Evolutionary conservation across 2,329 filamentous ascomycete species (phyloP).

Genomic region (Leptographium procerum): DNA sequence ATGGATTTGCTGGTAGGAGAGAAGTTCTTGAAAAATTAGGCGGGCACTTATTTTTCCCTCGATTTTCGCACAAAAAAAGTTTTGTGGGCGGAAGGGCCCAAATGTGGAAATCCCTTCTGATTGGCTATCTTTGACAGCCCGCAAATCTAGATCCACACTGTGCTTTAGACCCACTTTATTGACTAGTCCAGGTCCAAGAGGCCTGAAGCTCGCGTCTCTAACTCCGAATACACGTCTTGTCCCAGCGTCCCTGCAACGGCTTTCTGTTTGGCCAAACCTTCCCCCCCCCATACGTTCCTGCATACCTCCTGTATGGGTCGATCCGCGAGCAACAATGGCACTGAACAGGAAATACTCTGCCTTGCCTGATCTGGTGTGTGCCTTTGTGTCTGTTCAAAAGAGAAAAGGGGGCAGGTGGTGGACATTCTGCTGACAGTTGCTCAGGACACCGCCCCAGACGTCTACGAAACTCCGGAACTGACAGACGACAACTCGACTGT

Average conservation of each 20-base stretch:
- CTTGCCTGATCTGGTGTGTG: constrained; percentile 61
- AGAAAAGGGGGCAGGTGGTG: constrained; percentile 5
- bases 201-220: neutral
- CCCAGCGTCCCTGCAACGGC: neutral
- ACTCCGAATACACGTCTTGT: neutral
- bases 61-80: constrained; percentile 4
- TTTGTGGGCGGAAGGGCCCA: constrained; percentile 4
- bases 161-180: neutral
- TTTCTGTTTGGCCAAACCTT: neutral
- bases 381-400: neutral
- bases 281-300: neutral
- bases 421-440: constrained; percentile 11
- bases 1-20: constrained; percentile 1
- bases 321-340: constrained; percentile 41
- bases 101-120: neutral
- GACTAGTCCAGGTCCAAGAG: neutral
- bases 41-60: neutral
- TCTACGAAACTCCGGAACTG: constrained; percentile 91
- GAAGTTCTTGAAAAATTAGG: neutral
- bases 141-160: neutral
- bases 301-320: neutral
- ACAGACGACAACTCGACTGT: constrained; percentile 82
- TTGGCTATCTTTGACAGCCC: neutral
- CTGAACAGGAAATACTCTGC: constrained; percentile 73
- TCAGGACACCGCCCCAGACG: constrained; percentile 83